Base-by-base conservation (phyloP, 176 grass and related monocot species). In the Hyparrhenia diplandra region DNA sequence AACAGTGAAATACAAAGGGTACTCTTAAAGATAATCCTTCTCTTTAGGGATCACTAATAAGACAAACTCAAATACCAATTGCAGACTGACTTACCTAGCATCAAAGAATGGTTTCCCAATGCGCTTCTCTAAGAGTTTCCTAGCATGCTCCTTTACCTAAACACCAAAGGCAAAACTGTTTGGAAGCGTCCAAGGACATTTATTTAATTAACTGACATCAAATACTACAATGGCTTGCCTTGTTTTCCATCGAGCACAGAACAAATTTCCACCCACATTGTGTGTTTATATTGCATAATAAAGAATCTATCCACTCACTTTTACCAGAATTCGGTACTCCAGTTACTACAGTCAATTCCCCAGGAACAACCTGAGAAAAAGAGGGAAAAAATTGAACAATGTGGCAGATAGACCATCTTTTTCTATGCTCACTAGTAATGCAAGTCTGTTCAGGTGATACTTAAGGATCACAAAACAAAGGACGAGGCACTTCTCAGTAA, bases 271-370 rank as follows among this genome's bases (percentile, higher is more conserved):
- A 99, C n/a, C 87, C 91, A 84, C 47, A n/a, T n/a, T 76, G 76
- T 59, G 24, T 24, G 43, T 91, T 99, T 84, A 99, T 88, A 93
- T 99, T 99, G 69, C 93, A 94, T 74, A 99, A 36, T 68, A 99
- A 74, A 43, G 97, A 90, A 88, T 99, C 97, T 65, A 99, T 99
- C 93, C 97, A 99, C 82, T 99, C 97, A 71, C 93, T 99, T 86
- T 99, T 99, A 46, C 97, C 97, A 71, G 93, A 96, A 92, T 96
- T 99, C 7, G 97, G 97, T 23, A 99, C 90, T 76, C 97, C 97
- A 54, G 93, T 93, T 88, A 99, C 87, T 79, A 99, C 55, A 75
- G 93, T 96, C 57, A 99, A 84, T 73, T 99, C 97, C 67, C 93
- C 91, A 74, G 97, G 93, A 64, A 88, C 78, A 65, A 99, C 91